A percentile compares a stretch with the other conserved stretches of the same genome.
phyloP scores from a whole-genome alignment of 306 rosid genomes.

The Cercis canadensis region DNA sequence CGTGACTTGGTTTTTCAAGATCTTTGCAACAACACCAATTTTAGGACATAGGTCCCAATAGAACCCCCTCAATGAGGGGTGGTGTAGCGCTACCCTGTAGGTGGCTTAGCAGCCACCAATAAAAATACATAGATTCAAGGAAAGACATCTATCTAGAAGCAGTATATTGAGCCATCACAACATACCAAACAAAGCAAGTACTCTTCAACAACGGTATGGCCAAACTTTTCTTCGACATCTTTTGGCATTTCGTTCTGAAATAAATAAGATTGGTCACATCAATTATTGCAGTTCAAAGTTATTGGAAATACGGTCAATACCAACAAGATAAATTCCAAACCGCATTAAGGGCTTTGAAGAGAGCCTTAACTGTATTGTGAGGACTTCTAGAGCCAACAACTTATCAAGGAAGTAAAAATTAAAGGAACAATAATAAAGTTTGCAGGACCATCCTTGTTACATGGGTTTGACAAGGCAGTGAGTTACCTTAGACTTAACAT shows the following conservation, averaged over 20 bases:
- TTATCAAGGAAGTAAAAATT: slow-evolving; percentile 47
- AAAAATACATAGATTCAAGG: slow-evolving; percentile 35
- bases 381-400: slow-evolving; percentile 92
- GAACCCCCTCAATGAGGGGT: too few species aligned
- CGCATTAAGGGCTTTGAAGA: slow-evolving; percentile 89
- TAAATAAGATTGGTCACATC: slow-evolving; percentile 11
- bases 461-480: slow-evolving; percentile 24
- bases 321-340: slow-evolving; percentile 53
- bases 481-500: slow-evolving; percentile 90
- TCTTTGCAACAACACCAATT: too few species aligned
- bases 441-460: slow-evolving; percentile 24
- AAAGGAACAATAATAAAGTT: slow-evolving; percentile 29
- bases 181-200: slow-evolving; percentile 60
- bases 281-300: slow-evolving; percentile 21
- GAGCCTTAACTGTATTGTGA: slow-evolving; percentile 84
- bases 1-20: too few species aligned
- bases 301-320: slow-evolving; percentile 25
- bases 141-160: slow-evolving; percentile 33
- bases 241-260: slow-evolving; percentile 87
- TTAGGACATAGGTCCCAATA: too few species aligned
- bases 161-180: slow-evolving; percentile 21
- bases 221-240: slow-evolving; percentile 90
- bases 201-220: slow-evolving; percentile 91
- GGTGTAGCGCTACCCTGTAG: too few species aligned
- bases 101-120: too few species aligned